Evolutionary conservation across 2,329 filamentous ascomycete genomes (phyloP).

Genomic region (Ophiostoma quercus): DNA sequence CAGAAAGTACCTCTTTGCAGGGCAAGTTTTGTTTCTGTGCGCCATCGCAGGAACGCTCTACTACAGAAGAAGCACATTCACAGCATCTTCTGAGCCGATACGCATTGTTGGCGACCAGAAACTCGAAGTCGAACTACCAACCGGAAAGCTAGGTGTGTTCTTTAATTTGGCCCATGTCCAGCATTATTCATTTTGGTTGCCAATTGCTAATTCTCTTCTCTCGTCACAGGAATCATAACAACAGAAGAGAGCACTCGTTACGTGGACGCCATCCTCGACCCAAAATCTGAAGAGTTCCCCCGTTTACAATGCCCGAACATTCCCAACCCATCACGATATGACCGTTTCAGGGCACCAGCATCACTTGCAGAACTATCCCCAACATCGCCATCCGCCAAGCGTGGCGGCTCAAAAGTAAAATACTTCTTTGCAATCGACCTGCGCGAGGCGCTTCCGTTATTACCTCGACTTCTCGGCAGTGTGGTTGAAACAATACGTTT

Average conservation of each 20-base stretch:
- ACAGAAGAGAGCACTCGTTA: neutral
- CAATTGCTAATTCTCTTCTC: neutral
- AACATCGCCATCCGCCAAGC: neutral
- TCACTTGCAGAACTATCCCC: constrained; percentile 12
- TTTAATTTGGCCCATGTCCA: neutral
- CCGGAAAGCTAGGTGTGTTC: neutral
- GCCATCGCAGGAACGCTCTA: neutral
- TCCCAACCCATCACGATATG: constrained; percentile 7
- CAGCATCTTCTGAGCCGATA: neutral
- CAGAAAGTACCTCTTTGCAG: neutral
- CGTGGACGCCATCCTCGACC: neutral
- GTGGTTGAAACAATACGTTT: constrained; percentile 35
- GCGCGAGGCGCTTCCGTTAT: constrained; percentile 40
- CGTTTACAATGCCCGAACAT: neutral
- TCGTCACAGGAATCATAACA: neutral
- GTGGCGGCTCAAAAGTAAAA: constrained; percentile 17
- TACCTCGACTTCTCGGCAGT: constrained; percentile 49
- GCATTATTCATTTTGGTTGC: neutral
- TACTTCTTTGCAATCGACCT: constrained; percentile 53
- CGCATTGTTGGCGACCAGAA: neutral
- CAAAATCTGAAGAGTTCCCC: neutral
- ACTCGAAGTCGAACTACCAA: neutral
- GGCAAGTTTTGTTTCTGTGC: neutral
- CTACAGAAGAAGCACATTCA: neutral
- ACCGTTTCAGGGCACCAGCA: neutral